Evolutionary conservation across 2,329 filamentous ascomycete species (phyloP).

Genomic region (Podosphaera fusca): DNA sequence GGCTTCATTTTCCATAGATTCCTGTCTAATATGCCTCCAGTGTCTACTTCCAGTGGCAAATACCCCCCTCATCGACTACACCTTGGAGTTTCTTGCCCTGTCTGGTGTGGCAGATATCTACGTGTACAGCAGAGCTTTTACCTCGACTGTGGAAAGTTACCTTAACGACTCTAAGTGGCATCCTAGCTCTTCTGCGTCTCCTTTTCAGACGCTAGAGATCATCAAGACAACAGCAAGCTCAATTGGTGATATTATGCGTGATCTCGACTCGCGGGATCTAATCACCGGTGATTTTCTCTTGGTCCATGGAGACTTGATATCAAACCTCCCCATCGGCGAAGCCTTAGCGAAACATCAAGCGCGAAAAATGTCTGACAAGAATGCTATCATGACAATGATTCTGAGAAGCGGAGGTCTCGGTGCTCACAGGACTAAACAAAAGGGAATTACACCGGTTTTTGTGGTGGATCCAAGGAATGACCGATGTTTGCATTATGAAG

Average conservation of each 20-base stretch:
- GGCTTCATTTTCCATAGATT: not conserved
- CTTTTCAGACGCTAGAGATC: slow-evolving; percentile 64
- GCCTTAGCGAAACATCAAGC: slow-evolving; percentile 60
- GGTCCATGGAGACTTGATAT: slow-evolving; percentile 79
- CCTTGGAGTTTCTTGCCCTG: slow-evolving; percentile 84
- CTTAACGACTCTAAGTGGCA: slow-evolving; percentile 60
- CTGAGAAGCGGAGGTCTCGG: slow-evolving; percentile 50
- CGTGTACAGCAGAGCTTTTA: slow-evolving; percentile 75
- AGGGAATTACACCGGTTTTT: slow-evolving; percentile 59
- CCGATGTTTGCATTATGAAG: slow-evolving; percentile 82
- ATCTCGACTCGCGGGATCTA: slow-evolving; percentile 66
- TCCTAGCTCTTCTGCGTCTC: slow-evolving; percentile 34
- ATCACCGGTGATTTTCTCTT: slow-evolving; percentile 80
- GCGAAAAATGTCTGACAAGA: slow-evolving; percentile 62
- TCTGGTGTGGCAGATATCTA: slow-evolving; percentile 88
- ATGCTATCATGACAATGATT: slow-evolving; percentile 95
- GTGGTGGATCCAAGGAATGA: slow-evolving; percentile 61
- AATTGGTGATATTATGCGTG: slow-evolving; percentile 81
- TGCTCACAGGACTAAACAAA: slow-evolving; percentile 53
- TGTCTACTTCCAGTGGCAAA: slow-evolving; percentile 87
- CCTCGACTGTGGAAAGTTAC: slow-evolving; percentile 69
- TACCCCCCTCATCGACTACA: slow-evolving; percentile 89
- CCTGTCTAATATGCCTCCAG: slow-evolving; percentile 21
- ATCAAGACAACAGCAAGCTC: slow-evolving; percentile 69
- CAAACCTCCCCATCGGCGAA: slow-evolving; percentile 65